Evolutionary conservation across 352 stramenopile species (phyloP), one percentile per base, ranked within the genome.

Genomic region (Blastocystis sp.): DNA sequence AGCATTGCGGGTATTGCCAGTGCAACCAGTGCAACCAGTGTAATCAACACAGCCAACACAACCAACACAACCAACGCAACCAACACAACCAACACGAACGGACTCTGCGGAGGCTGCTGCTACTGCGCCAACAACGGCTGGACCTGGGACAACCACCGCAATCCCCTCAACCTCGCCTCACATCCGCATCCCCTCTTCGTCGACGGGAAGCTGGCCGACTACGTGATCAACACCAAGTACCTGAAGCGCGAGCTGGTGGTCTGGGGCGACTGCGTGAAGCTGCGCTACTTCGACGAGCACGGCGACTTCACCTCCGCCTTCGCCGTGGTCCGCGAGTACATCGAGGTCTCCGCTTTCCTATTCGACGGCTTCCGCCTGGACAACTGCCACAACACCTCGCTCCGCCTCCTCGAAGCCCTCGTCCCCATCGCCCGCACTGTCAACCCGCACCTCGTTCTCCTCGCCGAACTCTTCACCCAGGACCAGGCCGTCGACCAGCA

Each of bases 211-310:
- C 34, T 54, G 10, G 24, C 21, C 14, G 3, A 40, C 45, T 78
- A 66, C 28, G 24, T 45, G 7, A 77, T 88, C n/a, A 14, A 70
- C 42, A 89, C 64, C 2, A 54, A 62, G 19, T 90, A 89, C 54
- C 48, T 90, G 34, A 59, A 52, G 9, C 43, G 89, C 9, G 70
- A 89, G 38, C 19, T 90, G 14, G 60, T 90, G 19, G 84, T 90
- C 45, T 90, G 89, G 89, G 78, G 89, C 34, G 89, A 90, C 57
- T 90, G 89, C 70, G 87, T 90, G 24, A 90, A 90, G 65, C 24
- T 90, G 59, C 69, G 89, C 2, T 90, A 90, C 52, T 88, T 77
- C 54, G 38, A 89, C 19, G 19, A 62, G 9, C 21, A 57, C 11
- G 11, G 4, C 3, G 2, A 89, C 19, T 28, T n/a, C 14, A 76